Evolutionary conservation across 805 yeast genomes (phyloP), one percentile per base, ranked within the genome.

Genomic region (Suhomyces faveliae): DNA sequence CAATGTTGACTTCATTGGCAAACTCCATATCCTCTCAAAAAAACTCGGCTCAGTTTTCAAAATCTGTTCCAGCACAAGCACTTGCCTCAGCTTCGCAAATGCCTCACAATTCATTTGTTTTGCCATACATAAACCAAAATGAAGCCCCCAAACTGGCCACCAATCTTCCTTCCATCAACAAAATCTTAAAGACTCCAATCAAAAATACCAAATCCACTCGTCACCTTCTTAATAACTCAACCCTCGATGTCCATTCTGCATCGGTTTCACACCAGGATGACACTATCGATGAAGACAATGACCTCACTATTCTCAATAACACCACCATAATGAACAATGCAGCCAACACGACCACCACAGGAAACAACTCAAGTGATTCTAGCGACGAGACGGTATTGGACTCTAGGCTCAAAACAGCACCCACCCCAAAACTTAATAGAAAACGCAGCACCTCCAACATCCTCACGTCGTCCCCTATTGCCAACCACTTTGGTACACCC

Each of bases 181-280:
- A 70, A 53, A 73, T 73, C 46, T 64, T 73, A 54, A 69, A 70
- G 47, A 73, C 78, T 2, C 78, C 78, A 27, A 69, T 73, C 46
- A 73, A 68, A 51, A 58, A 59, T 30, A 59, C 70, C 12, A 57
- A 53, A 45, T 52, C 64, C 7, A 58, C 62, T 24, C 56, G 65
- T 29, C 56, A 54, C 50, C 48, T 58, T 33, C 40, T 37, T 7
- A 19, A 37, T n/a, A 51, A 50, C 42, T 46, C 41, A 41, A 41
- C 22, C 12, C 47, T 56, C 40, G 54, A 55, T 35, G 54, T 55
- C 35, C 24, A 39, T 30, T 33, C 46, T 9, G 46, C 42, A 20
- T 33, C 43, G 15, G 37, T 45, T 15, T 38, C 35, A 44, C 47
- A 49, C 21, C 60, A 60, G 42, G 63, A 60, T 44, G 58, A 49